phyloP scores from a whole-genome alignment of 768 basidiomycete species.

The Termitomyces sp. region DNA sequence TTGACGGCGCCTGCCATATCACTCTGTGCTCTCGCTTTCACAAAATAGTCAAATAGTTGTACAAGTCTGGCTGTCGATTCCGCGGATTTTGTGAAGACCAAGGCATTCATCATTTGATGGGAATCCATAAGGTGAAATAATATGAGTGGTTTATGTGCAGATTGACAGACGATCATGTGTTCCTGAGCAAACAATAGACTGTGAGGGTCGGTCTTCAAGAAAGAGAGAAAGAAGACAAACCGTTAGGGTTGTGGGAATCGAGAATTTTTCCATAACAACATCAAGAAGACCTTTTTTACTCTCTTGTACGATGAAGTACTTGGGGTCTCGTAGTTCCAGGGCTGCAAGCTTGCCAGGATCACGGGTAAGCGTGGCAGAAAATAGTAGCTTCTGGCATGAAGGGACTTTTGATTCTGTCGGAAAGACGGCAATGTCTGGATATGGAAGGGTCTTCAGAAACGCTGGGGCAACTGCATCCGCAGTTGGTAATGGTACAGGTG shows the following conservation, averaged over 20 bases:
- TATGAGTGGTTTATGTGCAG: conserved; percentile 82
- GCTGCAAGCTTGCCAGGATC: conserved; percentile 93
- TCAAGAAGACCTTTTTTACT: conserved; percentile 40
- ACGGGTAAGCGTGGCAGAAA: conserved; percentile 92
- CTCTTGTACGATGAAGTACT: conserved; percentile 85
- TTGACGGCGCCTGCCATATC: conserved; percentile 14
- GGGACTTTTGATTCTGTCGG: conserved; percentile 53
- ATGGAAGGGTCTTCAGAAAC: conserved; percentile 41
- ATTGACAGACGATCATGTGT: conserved; percentile 77
- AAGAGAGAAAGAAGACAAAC: conserved; percentile 31
- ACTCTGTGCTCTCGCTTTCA: conserved; percentile 36
- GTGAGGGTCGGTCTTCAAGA: background rate
- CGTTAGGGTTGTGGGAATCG: conserved; percentile 74
- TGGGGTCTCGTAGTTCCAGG: conserved; percentile 71
- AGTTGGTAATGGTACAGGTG: background rate
- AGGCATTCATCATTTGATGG: conserved; percentile 57
- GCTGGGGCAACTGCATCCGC: conserved; percentile 65
- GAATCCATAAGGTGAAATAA: conserved; percentile 82
- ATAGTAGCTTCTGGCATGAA: conserved; percentile 91
- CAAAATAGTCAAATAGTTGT: conserved; percentile 77
- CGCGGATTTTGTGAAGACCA: conserved; percentile 97
- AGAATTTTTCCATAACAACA: conserved; percentile 70
- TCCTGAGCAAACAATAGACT: conserved; percentile 52
- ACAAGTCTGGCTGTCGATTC: conserved; percentile 86
- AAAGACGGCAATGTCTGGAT: conserved; percentile 42